phyloP scores from a whole-genome alignment of 352 stramenopile species.

The Phytophthora pinifolia region DNA sequence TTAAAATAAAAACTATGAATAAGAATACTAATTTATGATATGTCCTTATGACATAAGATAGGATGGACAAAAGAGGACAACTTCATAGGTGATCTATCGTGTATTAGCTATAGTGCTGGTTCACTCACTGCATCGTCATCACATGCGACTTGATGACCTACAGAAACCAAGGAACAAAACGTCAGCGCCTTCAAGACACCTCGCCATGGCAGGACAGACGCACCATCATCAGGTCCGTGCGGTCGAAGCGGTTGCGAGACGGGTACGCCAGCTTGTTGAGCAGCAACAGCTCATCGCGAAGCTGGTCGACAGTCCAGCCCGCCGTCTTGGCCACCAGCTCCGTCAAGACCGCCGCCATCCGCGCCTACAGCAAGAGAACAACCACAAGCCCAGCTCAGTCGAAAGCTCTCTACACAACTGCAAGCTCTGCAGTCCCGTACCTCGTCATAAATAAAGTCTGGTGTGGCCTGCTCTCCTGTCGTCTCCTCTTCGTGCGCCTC shows the following conservation, averaged over 20 bases:
- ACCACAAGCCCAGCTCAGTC: slow-evolving; percentile 7
- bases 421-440: slow-evolving; percentile 30
- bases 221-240: slow-evolving; percentile 69
- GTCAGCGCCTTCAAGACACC: slow-evolving; percentile 4
- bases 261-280: slow-evolving; percentile 75
- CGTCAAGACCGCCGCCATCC: slow-evolving; percentile 52
- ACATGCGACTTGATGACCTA: slow-evolving; percentile 35
- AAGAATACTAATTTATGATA: no score
- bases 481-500: slow-evolving; percentile 14
- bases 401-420: neutral
- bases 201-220: neutral
- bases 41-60: slow-evolving; percentile 1
- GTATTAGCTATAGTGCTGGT: no score
- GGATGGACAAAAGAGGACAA: neutral
- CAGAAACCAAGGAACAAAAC: neutral
- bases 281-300: slow-evolving; percentile 66
- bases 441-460: slow-evolving; percentile 84
- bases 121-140: slow-evolving; percentile 24
- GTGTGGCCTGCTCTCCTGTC: slow-evolving; percentile 23
- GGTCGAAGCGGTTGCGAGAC: slow-evolving; percentile 63
- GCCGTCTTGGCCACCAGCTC: slow-evolving; percentile 58
- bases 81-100: no score
- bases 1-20: neutral
- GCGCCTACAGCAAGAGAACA: slow-evolving; percentile 30
- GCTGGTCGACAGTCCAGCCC: slow-evolving; percentile 69